These are phyloP conservation scores for Calonectria henricotiae DNA, from an alignment of 2,329 filamentous ascomycete genomes.

Conservation along the genomic window DNA sequence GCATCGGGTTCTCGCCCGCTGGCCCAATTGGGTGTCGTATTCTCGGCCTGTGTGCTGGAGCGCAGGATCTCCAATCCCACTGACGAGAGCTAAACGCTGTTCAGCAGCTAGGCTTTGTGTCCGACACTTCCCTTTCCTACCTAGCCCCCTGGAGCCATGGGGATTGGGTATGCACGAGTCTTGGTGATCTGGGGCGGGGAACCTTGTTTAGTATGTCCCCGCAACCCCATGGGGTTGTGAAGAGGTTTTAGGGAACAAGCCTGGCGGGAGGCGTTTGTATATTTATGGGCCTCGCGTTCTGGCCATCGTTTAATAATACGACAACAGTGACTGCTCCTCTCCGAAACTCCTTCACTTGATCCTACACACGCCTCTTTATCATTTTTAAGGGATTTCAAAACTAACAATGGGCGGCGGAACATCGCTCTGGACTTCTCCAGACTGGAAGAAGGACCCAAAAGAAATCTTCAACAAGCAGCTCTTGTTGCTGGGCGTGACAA, in stretches of 20 bases:
- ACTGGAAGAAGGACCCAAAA: conserved; percentile 36
- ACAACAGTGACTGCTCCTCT: conserved; percentile 3
- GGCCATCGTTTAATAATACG: conserved; percentile 4
- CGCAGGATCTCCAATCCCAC: conserved; percentile 3
- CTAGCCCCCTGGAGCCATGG: conserved; percentile 15
- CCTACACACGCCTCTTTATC: background rate
- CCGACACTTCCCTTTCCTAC: conserved; percentile 27
- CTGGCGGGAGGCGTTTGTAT: background rate
- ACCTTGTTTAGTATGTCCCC: conserved; percentile 10
- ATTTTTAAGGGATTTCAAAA: background rate
- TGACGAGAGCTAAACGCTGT: background rate
- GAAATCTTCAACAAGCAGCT: conserved; percentile 33
- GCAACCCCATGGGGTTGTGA: conserved; percentile 24
- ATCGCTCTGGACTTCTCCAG: conserved; percentile 36
- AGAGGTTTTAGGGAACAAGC: background rate
- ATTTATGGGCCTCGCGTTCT: conserved; percentile 14
- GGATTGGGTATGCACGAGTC: background rate
- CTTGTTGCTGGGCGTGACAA: conserved; percentile 20
- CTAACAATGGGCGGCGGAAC: conserved; percentile 32
- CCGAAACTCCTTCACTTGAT: background rate
- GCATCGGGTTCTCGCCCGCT: conserved; percentile 14
- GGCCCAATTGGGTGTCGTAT: conserved; percentile 3
- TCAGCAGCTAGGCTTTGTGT: conserved; percentile 35
- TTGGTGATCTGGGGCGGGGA: conserved; percentile 19
- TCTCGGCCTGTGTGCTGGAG: background rate